Evolutionary conservation across 2,329 filamentous ascomycete species (phyloP), one percentile per base, ranked within the genome.

Genomic region (Dryadomyces quercus-mongolicae): DNA sequence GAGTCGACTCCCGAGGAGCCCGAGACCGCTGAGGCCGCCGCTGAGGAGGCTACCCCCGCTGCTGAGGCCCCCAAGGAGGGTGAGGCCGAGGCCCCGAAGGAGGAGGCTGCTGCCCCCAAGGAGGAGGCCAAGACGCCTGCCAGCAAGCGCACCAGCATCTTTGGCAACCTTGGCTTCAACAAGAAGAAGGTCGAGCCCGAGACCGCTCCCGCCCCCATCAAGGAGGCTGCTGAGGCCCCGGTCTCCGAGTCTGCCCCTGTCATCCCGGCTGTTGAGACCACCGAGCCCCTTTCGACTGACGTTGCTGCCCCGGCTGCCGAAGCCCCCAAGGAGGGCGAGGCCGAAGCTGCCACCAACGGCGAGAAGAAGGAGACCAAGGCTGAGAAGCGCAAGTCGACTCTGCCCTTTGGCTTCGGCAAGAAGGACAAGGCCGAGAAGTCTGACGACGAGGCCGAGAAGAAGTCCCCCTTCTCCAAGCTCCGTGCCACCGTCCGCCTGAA

Each of bases 371-470:
- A 80, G 58, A 67, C 76, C 62, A 90, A 88, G 82, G 69, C 69
- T 49, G 77, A 81, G 70, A 95, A 94, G 86, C 87, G 89, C 70
- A 82, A 83, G 71, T 93, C 88, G 61, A 84, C 91, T 64, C 70
- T 81, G 9, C 77, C 77, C 50, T 94, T 94, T 71, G 82, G 81
- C 63, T 84, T 82, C 65, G 58, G 58, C 38, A 82, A 88, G 71
- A 86, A 88, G 79, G 82, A 88, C 71, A 86, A 88, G 79, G 92
- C 92, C 77, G 84, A 86, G 68, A 78, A 79, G 70, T 77, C 77
- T 1, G 84, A 84, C 60, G 76, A 81, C 62, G 84, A 86, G 65
- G 75, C 79, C 60, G 75, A 80, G 69, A 78, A 78, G 73, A 73
- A 75, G 70, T 75, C 74, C 59, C 72, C 70, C 62, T 82, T 82